Evolutionary conservation across 169 alveolate species (phyloP).

Genomic region (Babesia ovata): DNA sequence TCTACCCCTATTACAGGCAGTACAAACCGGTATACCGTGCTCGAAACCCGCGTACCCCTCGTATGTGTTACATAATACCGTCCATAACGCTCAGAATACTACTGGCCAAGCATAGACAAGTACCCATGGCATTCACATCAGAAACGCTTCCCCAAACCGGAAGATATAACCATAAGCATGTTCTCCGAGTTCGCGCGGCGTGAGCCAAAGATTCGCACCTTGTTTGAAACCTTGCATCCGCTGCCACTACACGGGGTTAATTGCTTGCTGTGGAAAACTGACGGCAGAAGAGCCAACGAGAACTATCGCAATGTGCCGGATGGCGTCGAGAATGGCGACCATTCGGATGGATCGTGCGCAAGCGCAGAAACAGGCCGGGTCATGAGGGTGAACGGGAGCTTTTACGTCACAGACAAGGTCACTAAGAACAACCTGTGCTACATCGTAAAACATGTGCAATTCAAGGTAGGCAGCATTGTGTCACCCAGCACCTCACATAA

Average conservation of each 20-base stretch:
- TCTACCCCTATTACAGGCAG: slow-evolving; percentile 76
- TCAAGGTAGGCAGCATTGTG: slow-evolving; percentile 38
- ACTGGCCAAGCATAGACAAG: slow-evolving; percentile 79
- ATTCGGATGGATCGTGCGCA: not conserved
- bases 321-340: slow-evolving; percentile 9
- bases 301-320: slow-evolving; percentile 24
- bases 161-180: slow-evolving; percentile 56
- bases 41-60: slow-evolving; percentile 73
- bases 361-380: no score
- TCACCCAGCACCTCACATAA: slow-evolving; percentile 2
- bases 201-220: slow-evolving; percentile 48
- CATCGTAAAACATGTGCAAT: slow-evolving; percentile 57
- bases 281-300: slow-evolving; percentile 20
- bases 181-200: slow-evolving; percentile 72
- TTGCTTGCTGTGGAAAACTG: slow-evolving; percentile 71
- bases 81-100: slow-evolving; percentile 39
- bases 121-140: slow-evolving; percentile 83
- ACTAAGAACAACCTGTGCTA: slow-evolving; percentile 32
- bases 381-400: slow-evolving; percentile 13
- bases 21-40: slow-evolving; percentile 80
- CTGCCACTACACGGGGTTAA: slow-evolving; percentile 78
- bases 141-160: slow-evolving; percentile 69
- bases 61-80: slow-evolving; percentile 15
- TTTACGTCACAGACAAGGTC: slow-evolving; percentile 29
- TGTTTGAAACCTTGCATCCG: slow-evolving; percentile 75